phyloP scores from a whole-genome alignment of 2,329 filamentous ascomycete species.

The Penicillium sp. region DNA sequence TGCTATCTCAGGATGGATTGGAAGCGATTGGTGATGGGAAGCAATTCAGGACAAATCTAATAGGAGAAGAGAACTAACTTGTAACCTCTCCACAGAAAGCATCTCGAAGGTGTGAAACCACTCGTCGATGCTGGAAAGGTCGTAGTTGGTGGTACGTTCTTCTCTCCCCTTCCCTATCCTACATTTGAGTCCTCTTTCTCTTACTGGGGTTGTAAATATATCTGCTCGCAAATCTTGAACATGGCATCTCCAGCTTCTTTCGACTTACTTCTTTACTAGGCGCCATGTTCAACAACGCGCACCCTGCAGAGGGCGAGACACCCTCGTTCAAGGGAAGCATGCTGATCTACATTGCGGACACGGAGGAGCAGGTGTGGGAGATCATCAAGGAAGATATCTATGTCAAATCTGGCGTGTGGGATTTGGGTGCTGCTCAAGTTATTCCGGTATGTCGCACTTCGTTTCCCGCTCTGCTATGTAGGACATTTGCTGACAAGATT shows the following conservation, averaged over 20 bases:
- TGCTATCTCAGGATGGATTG: background rate
- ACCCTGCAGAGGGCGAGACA: slow-evolving; percentile 66
- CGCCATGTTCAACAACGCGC: slow-evolving; percentile 68
- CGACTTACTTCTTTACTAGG: slow-evolving; percentile 50
- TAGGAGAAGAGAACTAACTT: background rate
- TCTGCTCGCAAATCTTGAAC: background rate
- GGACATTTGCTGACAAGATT: slow-evolving; percentile 3
- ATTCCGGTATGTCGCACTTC: slow-evolving; percentile 37
- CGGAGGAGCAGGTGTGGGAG: slow-evolving; percentile 71
- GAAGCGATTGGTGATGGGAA: background rate
- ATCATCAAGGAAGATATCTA: slow-evolving; percentile 76
- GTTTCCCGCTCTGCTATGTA: background rate
- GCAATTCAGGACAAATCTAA: background rate
- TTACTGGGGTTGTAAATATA: background rate
- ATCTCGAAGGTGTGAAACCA: slow-evolving; percentile 63
- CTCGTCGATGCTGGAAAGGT: slow-evolving; percentile 60
- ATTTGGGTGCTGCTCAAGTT: slow-evolving; percentile 66
- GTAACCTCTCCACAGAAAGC: slow-evolving; percentile 42
- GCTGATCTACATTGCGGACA: slow-evolving; percentile 69
- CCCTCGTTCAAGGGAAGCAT: slow-evolving; percentile 75
- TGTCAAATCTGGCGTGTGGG: slow-evolving; percentile 75
- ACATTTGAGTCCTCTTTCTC: background rate
- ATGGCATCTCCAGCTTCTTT: background rate
- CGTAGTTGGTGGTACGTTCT: slow-evolving; percentile 67
- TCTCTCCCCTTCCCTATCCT: background rate